Base-by-base conservation (phyloP, 2,329 filamentous ascomycete species). In the Cercospora sesami region DNA sequence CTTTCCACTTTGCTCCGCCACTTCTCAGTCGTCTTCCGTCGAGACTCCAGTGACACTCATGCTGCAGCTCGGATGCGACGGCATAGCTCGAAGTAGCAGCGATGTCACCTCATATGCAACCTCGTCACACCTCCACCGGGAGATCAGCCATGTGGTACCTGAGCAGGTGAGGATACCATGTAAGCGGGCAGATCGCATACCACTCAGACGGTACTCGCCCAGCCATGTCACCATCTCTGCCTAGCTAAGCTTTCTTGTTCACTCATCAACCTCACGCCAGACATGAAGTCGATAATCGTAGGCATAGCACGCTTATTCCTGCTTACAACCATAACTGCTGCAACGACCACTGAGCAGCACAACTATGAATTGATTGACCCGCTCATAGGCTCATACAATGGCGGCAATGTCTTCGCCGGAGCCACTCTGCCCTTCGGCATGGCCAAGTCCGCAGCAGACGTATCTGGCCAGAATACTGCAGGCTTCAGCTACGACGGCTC, bases 391-490 rank as follows among this genome's bases (percentile, higher is more conserved):
- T 79, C 77, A 21, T 74, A 73, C 63, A 78, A 78, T 66, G 73
- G 73, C 60, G 70, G 81, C 4, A 81, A 82, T 76, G 80, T 82
- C n/a, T 82, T 82, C 65, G 71, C 79, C 1, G 69, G 71, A 33
- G 69, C 69, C 18, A 79, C 79, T 21, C 68, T 82, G 33, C 80
- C 81, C 10, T 82, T 81, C 65, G 79, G 79, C 28, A 80, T 83
- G 78, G 81, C 79, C 7, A 83, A 83, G 78, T 80, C 81, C 5
- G 81, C 81, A 1, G 80, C 81, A 14, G 81, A 83, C 63, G 79
- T 82, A 10, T 77, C 81, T 61, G 81, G 79, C 68, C 85, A 80
- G 70, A 86, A 87, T 61, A 85, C 86, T 64, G 86, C 83, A 31
- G 86, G 86, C 1, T 88, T 86, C 73, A 83, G 84, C 7, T 83